Percentiles rank a stretch among this genome's conserved stretches.
Conservation (phyloP, 805 yeast species). For the Wickerhamomyces hampshirensis region DNA sequence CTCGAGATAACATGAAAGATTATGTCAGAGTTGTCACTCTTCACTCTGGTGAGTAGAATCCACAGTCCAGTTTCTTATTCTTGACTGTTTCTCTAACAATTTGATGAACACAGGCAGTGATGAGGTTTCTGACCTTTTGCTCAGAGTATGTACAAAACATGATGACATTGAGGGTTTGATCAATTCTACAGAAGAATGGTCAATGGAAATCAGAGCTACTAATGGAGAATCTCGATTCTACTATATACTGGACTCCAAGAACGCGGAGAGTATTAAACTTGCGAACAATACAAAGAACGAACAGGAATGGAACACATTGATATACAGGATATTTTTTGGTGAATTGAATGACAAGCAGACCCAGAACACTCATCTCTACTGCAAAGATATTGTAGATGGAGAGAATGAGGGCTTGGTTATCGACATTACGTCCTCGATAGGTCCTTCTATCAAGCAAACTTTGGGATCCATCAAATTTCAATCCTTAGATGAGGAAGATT, state of each 20-base stretch:
- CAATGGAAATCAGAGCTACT: conserved; percentile 5
- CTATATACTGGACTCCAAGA: neutral
- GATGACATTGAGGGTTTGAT: conserved; percentile 3
- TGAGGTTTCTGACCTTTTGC: conserved; percentile 12
- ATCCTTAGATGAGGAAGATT: conserved; percentile 4
- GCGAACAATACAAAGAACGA: conserved; percentile 3
- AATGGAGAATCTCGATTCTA: conserved; percentile 7
- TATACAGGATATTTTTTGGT: conserved; percentile 9
- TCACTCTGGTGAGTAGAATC: neutral
- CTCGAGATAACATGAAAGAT: neutral
- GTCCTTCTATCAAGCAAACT: conserved; percentile 9
- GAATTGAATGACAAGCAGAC: conserved; percentile 2
- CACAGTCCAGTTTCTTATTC: no score
- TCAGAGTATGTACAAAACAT: conserved; percentile 1
- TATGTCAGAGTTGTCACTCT: neutral
- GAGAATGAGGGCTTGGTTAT: conserved; percentile 1
- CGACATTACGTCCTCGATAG: conserved; percentile 4
- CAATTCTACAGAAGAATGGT: conserved; percentile 5
- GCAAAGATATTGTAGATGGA: conserved; percentile 1
- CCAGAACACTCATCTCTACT: neutral
- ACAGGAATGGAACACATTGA: conserved; percentile 10
- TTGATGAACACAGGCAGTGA: conserved; percentile 5
- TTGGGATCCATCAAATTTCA: conserved; percentile 10
- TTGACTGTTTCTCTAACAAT: no score
- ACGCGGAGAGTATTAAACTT: conserved; percentile 1